phyloP scores from a whole-genome alignment of 169 alveolate genomes.

The Cryptosporidium andersoni region DNA sequence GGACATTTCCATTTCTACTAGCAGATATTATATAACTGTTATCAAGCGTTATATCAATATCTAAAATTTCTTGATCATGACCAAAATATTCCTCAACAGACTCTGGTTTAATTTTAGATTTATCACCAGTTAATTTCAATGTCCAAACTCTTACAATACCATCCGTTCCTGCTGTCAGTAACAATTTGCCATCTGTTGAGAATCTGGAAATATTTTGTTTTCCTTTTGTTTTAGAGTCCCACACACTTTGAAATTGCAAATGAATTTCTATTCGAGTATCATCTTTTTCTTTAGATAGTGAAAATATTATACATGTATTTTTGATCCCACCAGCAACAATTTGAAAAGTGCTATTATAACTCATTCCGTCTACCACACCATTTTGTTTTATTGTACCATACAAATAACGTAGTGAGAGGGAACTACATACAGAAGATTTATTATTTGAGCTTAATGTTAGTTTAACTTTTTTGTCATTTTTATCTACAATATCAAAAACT shows the following conservation, averaged over 20 bases:
- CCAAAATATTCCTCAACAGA: slow-evolving; percentile 31
- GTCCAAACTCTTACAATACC: slow-evolving; percentile 43
- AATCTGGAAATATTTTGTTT: slow-evolving; percentile 62
- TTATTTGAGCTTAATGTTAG: slow-evolving; percentile 16
- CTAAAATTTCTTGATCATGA: slow-evolving; percentile 55
- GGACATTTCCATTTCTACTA: slow-evolving; percentile 42
- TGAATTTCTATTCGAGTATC: slow-evolving; percentile 30
- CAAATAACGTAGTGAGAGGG: slow-evolving; percentile 20
- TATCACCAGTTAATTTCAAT: not conserved
- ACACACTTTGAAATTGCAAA: slow-evolving; percentile 55
- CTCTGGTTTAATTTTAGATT: slow-evolving; percentile 11
- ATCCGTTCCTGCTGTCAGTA: slow-evolving; percentile 66
- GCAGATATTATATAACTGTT: slow-evolving; percentile 36
- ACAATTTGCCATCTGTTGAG: slow-evolving; percentile 41
- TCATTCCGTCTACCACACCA: slow-evolving; percentile 53
- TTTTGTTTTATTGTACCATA: slow-evolving; percentile 51
- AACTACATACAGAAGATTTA: slow-evolving; percentile 23
- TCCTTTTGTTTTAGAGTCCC: slow-evolving; percentile 45
- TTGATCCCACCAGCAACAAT: slow-evolving; percentile 59
- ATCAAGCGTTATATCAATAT: slow-evolving; percentile 41
- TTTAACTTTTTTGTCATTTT: not conserved
- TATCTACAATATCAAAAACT: slow-evolving; percentile 19
- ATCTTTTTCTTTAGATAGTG: slow-evolving; percentile 5
- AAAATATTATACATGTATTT: slow-evolving; percentile 39
- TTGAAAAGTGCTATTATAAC: slow-evolving; percentile 28